phyloP scores from a whole-genome alignment of 164 flowering plant genomes.

The Dillenia suffruticosa region DNA sequence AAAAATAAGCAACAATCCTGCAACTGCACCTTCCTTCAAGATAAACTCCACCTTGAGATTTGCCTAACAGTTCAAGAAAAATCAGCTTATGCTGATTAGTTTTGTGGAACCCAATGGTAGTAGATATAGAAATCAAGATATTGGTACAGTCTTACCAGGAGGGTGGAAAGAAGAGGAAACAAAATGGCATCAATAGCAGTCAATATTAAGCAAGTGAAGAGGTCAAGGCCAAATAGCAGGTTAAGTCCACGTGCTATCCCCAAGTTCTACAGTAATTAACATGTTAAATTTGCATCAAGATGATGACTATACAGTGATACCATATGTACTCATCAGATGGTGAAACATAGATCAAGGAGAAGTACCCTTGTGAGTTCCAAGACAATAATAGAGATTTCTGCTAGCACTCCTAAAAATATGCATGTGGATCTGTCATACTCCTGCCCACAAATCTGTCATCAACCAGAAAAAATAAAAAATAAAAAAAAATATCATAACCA shows the following conservation, averaged over 20 bases:
- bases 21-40: constrained; percentile 22
- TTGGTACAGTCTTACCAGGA: constrained; percentile 43
- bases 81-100: not conserved
- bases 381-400: constrained; percentile 59
- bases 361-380: constrained; percentile 53
- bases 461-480: not conserved
- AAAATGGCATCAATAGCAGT: constrained; percentile 55
- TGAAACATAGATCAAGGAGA: not conserved
- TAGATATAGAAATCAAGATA: not conserved
- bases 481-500: no score
- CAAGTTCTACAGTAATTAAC: constrained; percentile 43
- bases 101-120: not conserved
- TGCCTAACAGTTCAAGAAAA: constrained; percentile 36
- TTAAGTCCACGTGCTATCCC: constrained; percentile 85
- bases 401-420: constrained; percentile 72
- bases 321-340: no score
- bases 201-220: constrained; percentile 59
- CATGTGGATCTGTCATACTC: constrained; percentile 74
- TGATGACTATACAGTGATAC: not conserved
- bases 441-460: constrained; percentile 62
- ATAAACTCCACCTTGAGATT: constrained; percentile 40
- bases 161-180: constrained; percentile 50
- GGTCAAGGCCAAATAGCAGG: constrained; percentile 67
- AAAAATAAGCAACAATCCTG: constrained; percentile 43
- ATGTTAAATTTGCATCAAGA: constrained; percentile 5